Evolutionary conservation across 2,329 filamentous ascomycete species (phyloP), one percentile per base, ranked within the genome.

Genomic region (Zymoseptoria ardabiliae): DNA sequence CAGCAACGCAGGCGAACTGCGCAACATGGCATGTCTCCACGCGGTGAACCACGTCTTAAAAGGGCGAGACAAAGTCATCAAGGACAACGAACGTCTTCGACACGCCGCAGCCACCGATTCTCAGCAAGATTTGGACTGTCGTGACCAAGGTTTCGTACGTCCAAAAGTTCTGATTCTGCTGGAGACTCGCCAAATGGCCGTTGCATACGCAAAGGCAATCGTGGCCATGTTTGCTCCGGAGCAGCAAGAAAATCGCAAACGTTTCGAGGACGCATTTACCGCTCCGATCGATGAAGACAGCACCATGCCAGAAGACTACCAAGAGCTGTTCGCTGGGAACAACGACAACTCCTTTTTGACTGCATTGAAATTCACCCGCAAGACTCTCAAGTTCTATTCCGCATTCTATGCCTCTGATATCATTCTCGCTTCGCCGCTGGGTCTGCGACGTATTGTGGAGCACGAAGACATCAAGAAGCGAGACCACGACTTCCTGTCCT

Each of bases 371-470:
- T 95, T 99, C 73, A 97, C 94, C 0, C 85, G 94, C 62, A 97
- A 97, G 76, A 96, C 91, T 0, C 81, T 97, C 71, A 97, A 97
- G 73, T 94, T 89, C 72, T 99, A 96, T 77, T 84, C 93, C 0
- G 89, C 91, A 63, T 99, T 99, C 73, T 97, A 97, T 79, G 93
- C 88, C 72, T 96, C 92, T 9, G 94, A 99, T 72, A 91, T 99
- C 65, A 90, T 99, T 58, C 81, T 99, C 57, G 91, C 91, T 21
- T 96, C 91, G 66, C 91, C 94, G 0, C 80, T 99, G 2, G 94
- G 94, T 10, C 80, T 99, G 17, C 88, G 91, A 57, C 91, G 94
- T 77, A 90, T 91, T 50, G 92, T 99, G 68, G 91, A 93, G 50
- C 88, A 90, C 45, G 82, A 84, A 53, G 88, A 90, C 66, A 81